Percentiles rank a stretch among this genome's conserved stretches.
phyloP scores from a whole-genome alignment of 2,329 filamentous ascomycete species.

The Chaetothyriales sp. region DNA sequence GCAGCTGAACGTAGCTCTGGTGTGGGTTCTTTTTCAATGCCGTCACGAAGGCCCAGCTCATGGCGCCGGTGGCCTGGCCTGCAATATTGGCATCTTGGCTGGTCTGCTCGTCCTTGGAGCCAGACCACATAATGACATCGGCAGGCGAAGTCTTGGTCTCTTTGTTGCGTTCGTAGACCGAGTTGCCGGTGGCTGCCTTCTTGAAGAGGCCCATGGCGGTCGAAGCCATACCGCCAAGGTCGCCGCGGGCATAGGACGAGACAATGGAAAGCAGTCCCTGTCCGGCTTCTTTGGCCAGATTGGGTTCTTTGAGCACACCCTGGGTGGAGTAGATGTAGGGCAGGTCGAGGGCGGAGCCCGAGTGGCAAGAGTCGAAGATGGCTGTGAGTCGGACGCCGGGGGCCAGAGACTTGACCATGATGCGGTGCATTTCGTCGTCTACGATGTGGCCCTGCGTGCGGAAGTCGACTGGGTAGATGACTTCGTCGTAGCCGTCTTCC shows the following conservation, averaged over 20 bases:
- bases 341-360: slow-evolving; percentile 51
- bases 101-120: slow-evolving; percentile 90
- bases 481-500: slow-evolving; percentile 64
- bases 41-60: slow-evolving; percentile 94
- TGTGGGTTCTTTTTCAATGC: slow-evolving; percentile 84
- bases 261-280: slow-evolving; percentile 54
- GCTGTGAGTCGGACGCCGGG: slow-evolving; percentile 66
- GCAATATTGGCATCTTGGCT: slow-evolving; percentile 83
- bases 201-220: slow-evolving; percentile 78
- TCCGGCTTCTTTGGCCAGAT: slow-evolving; percentile 53
- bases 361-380: slow-evolving; percentile 58
- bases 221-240: slow-evolving; percentile 66
- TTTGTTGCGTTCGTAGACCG: slow-evolving; percentile 64
- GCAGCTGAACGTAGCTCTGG: slow-evolving; percentile 87
- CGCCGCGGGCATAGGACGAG: slow-evolving; percentile 66
- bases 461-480: slow-evolving; percentile 67
- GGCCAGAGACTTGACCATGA: slow-evolving; percentile 62
- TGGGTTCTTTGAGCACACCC: slow-evolving; percentile 56
- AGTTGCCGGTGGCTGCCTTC: slow-evolving; percentile 67
- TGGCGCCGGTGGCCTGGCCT: slow-evolving; percentile 84
- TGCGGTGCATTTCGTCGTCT: slow-evolving; percentile 65
- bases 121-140: slow-evolving; percentile 96
- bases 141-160: slow-evolving; percentile 86
- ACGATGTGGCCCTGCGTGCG: slow-evolving; percentile 56
- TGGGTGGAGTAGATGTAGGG: slow-evolving; percentile 55